A percentile compares a stretch with the other conserved stretches of the same genome.
phyloP scores from a whole-genome alignment of 257 asterid genomes.

The Jacaranda mimosifolia region DNA sequence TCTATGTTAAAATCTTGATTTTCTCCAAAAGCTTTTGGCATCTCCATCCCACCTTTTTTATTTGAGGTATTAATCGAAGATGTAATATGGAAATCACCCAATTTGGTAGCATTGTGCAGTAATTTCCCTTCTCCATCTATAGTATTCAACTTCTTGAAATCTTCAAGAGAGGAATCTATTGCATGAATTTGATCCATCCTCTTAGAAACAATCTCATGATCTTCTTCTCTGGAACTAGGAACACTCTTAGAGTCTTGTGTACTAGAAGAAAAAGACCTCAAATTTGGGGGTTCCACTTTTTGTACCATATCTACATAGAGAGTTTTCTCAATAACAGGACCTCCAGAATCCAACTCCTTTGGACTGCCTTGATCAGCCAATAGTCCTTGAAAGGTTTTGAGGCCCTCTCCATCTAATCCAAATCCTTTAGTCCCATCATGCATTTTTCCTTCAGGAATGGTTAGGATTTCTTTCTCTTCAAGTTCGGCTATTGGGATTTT shows the following conservation, averaged over 20 bases:
- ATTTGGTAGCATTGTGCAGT: constrained; percentile 36
- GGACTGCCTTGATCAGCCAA: constrained; percentile 50
- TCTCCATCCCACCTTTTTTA: constrained; percentile 25
- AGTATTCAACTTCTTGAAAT: constrained; percentile 39
- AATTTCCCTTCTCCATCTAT: constrained; percentile 30
- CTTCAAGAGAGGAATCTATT: constrained; percentile 43
- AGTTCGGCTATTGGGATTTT: constrained; percentile 44
- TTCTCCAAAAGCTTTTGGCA: constrained; percentile 35
- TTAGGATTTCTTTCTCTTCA: constrained; percentile 29
- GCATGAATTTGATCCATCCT: constrained; percentile 37
- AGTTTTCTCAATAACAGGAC: constrained; percentile 69
- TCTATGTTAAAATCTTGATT: constrained; percentile 30
- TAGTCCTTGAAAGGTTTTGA: constrained; percentile 55
- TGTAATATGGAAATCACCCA: constrained; percentile 28
- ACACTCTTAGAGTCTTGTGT: constrained; percentile 35
- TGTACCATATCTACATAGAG: constrained; percentile 66
- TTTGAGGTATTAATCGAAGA: constrained; percentile 29
- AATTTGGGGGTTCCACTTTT: constrained; percentile 41
- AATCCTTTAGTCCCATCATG: constrained; percentile 5
- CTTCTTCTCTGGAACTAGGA: constrained; percentile 35
- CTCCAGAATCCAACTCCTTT: constrained; percentile 34
- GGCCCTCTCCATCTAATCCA: constrained; percentile 30
- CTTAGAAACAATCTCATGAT: constrained; percentile 29
- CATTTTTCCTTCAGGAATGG: constrained; percentile 31
- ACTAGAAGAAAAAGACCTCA: constrained; percentile 40